Base-by-base conservation (phyloP, 2,329 filamentous ascomycete species). In the Neobulgaria alba region DNA sequence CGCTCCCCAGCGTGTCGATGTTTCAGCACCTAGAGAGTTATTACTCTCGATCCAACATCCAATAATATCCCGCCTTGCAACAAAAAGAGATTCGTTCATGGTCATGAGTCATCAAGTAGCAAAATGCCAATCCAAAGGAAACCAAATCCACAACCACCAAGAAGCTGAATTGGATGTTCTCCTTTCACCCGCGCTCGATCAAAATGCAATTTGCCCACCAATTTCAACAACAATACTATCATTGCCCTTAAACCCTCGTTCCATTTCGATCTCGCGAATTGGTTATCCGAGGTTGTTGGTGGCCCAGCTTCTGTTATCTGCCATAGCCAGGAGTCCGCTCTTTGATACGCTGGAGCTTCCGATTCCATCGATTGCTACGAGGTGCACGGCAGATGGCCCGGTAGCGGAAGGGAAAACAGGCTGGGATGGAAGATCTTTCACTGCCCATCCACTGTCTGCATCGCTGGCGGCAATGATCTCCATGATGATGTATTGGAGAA, bases 401-500 rank as follows among this genome's bases (percentile, higher is more conserved):
- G 51, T 54, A 9, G 50, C 43, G 30, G 36, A 51, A 7, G 54
- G 51, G 20, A 55, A 50, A 7, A 12, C 23, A 9, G 34, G 17
- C 12, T 49, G 36, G 10, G 31, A 42, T 19, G 47, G 46, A 10
- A 43, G 36, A 3, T 50, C 50, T 45, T 57, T 55, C 29, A 57
- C 39, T n/a, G 43, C 40, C 57, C 57, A 59, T 36, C 52, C 53
- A 42, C 47, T 53, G 37, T 57, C 54, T 7, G 33, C 42, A 31
- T 56, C 54, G 44, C 54, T 53, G 18, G 45, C 46, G 30, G 62
- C 61, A 29, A 66, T 58, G 32, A 69, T 57, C 45, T 71, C 67
- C 65, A 70, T 68, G 37, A 69, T 44, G 7, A 63, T 64, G 51
- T 74, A 73, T 40, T 67, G 63, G 32, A 73, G 50, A 16, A 65